phyloP scores from a whole-genome alignment of 345 rosid genomes.

The Firmiana major region DNA sequence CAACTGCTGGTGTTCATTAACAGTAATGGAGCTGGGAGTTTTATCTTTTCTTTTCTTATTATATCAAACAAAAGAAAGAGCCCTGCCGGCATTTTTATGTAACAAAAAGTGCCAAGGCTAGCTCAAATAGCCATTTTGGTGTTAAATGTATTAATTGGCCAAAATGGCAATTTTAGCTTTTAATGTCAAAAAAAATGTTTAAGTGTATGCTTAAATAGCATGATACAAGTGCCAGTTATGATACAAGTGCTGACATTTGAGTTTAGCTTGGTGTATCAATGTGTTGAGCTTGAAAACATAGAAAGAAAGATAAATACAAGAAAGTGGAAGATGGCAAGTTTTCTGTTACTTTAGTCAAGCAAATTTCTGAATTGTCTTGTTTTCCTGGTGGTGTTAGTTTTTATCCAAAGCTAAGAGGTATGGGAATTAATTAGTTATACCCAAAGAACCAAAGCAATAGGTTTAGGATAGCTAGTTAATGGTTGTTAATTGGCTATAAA shows the following conservation, averaged over 20 bases:
- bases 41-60: not conserved
- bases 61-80: constrained; percentile 1
- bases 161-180: not conserved
- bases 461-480: no score
- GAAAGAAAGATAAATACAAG: not conserved
- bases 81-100: not conserved
- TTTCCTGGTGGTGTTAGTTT: not conserved
- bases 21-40: not conserved
- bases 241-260: not conserved
- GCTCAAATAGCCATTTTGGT: constrained; percentile 6
- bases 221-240: not conserved
- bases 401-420: not conserved
- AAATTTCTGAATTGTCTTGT: not conserved
- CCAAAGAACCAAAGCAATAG: not conserved
- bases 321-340: not conserved
- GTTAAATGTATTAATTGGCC: constrained; percentile 2
- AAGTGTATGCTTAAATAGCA: not conserved
- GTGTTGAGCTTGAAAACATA: not conserved
- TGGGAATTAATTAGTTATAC: not conserved
- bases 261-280: not conserved
- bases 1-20: constrained; percentile 37
- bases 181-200: not conserved
- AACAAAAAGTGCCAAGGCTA: constrained; percentile 14
- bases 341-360: not conserved
- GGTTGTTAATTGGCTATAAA: not conserved